These are phyloP conservation scores for Sequoia sempervirens DNA, from an alignment of 75 land plant species.

Conservation along the genomic window DNA sequence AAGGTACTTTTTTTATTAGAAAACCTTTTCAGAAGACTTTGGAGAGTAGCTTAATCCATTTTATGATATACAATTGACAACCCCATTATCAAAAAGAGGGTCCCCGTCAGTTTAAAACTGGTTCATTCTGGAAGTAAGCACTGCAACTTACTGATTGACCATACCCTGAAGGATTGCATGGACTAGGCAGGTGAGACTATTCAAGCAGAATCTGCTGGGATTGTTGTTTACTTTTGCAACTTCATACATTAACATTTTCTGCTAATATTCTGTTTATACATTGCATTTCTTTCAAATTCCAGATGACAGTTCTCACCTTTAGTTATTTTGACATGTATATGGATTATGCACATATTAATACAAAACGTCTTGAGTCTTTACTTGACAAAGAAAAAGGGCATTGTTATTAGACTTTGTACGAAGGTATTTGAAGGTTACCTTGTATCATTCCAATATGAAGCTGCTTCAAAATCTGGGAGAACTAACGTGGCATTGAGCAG, in stretches of 20 bases:
- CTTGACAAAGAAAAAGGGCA: background rate
- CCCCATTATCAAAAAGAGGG: background rate
- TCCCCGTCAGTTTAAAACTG: background rate
- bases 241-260: background rate
- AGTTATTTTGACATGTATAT: background rate
- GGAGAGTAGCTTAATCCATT: background rate
- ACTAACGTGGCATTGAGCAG: conserved; percentile 86
- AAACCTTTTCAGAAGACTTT: background rate
- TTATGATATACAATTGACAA: background rate
- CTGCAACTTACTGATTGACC: background rate
- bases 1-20: too few species aligned
- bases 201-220: background rate
- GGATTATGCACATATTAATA: background rate
- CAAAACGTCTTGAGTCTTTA: background rate
- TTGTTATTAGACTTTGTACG: background rate
- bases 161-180: background rate
- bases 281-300: background rate
- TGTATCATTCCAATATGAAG: conserved; percentile 92
- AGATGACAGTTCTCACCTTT: background rate
- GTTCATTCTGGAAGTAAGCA: background rate
- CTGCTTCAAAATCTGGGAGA: conserved; percentile 79
- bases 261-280: background rate
- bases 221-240: background rate
- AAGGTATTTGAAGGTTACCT: conserved; percentile 38
- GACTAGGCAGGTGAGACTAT: background rate